Evolutionary conservation across 2,329 filamentous ascomycete species (phyloP).

Genomic region (Claviceps purpurea): DNA sequence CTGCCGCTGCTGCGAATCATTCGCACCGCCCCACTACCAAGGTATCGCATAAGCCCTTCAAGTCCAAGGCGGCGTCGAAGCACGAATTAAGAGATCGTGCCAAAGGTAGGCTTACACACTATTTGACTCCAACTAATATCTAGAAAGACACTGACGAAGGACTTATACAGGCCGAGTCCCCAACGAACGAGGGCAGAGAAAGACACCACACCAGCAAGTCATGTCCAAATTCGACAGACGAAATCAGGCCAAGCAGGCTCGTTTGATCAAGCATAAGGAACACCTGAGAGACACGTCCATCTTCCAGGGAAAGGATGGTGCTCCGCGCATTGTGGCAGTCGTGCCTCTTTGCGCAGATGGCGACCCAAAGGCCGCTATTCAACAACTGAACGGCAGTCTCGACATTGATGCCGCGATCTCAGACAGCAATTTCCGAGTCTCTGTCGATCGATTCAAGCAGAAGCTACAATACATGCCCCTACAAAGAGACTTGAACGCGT

Average conservation of each 20-base stretch:
- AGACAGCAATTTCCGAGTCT: conserved; percentile 47
- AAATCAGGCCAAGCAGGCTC: conserved; percentile 88
- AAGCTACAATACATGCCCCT: conserved; percentile 75
- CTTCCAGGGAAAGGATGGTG: conserved; percentile 76
- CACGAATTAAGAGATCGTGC: conserved; percentile 68
- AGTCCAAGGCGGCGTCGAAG: conserved; percentile 83
- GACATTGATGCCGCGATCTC: conserved; percentile 58
- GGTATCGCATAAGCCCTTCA: conserved; percentile 76
- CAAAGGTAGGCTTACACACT: conserved; percentile 48
- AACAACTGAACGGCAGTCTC: conserved; percentile 61
- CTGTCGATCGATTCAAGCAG: conserved; percentile 87
- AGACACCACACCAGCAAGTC: conserved; percentile 87
- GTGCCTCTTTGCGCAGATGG: conserved; percentile 68
- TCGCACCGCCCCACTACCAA: conserved; percentile 93
- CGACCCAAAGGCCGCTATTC: conserved; percentile 53
- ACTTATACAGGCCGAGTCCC: conserved; percentile 55
- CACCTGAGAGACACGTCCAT: conserved; percentile 66
- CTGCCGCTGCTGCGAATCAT: conserved; percentile 52
- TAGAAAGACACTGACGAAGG: neutral
- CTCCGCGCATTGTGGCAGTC: conserved; percentile 76
- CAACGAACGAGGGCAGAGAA: conserved; percentile 59
- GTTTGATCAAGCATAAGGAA: conserved; percentile 70
- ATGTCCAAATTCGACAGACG: conserved; percentile 94
- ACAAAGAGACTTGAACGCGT: conserved; percentile 58
- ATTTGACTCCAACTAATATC: neutral